Base-by-base conservation (phyloP, 768 basidiomycete species). In the Rhodotorula toruloides region DNA sequence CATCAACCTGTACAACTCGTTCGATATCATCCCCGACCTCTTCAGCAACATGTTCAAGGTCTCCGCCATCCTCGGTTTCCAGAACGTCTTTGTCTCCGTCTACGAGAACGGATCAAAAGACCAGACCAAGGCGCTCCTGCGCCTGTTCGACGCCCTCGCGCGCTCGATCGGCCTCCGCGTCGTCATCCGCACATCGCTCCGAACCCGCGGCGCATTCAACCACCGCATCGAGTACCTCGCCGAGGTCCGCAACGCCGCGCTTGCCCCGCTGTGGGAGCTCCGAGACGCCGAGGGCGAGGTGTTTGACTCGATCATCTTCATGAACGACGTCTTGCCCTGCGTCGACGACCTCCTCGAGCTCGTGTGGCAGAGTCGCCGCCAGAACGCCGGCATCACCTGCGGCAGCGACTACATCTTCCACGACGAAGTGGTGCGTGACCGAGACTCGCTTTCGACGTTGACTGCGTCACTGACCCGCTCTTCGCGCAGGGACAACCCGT, bases 321-420 rank as follows among this genome's bases (percentile, higher is more conserved):
- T 98, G 92, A 99, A 99, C 83, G 96, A 99, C 78, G 87, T 99
- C 78, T 81, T 99, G 16, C 96, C 96, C 29, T 99, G 96, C 78
- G 86, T 96, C 43, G 96, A 99, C 78, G 96, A 99, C 79, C 79
- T 99, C 62, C 85, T 99, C 74, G 96, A 99, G 80, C 85, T 99
- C 75, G 93, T 99, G 76, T 97, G 87, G 88, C 96, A 99, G 79
- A 86, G 84, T 74, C 82, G 96, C 56, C 78, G 80, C 61, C 92
- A 98, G 79, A 98, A 96, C 78, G 96, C 96, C 2, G 94, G 93
- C 22, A 94, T 98, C 77, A 98, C 96, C 16, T 98, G 96, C 65
- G 96, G 94, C 0, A 86, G 92, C 1, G 94, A 99, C 77, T 99
- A 99, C 80, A 98, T 99, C 91, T 99, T 89, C 80, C 96, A 99